Base-by-base conservation (phyloP, 768 basidiomycete species). In the Calocybe gangraenosa region DNA sequence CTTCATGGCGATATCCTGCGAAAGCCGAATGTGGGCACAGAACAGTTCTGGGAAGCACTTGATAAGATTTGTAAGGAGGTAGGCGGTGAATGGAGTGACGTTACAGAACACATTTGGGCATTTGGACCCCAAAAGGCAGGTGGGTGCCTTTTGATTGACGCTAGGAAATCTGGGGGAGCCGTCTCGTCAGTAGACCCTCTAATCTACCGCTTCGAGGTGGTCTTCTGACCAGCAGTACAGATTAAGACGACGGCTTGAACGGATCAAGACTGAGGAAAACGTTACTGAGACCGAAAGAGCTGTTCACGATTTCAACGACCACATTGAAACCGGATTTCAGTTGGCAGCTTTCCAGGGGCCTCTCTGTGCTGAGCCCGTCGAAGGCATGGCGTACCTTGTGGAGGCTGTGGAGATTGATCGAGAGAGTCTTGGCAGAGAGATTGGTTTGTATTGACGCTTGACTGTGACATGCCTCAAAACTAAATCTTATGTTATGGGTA, bases 271-370 rank as follows among this genome's bases (percentile, higher is more conserved):
- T 3, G 59, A 61, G 6, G 60, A 63, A 7, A 54, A 48, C 34
- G 54, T 54, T 13, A 44, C 42, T 11, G 73, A 70, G 31, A 56
- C 64, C 0, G 67, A 70, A 23, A 68, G 61, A 44, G 61, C 58
- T 11, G 62, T 66, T 39, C 64, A 64, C 17, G 68, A 92, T 50
- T 89, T 97, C 50, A 85, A 93, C 53, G 81, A 81, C 44, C 75
- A 87, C 51, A 73, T 98, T 22, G 93, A 97, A 61, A 87, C 85
- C 3, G 95, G 94, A 1, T 99, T 99, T 66, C 94, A 96, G 65
- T 76, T 98, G 37, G 94, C 92, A 0, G 87, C 86, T 1, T 87
- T 92, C 61, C 92, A 94, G 64, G 96, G 96, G 0, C 95, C 96
- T 10, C 65, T 99, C 15, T 98, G 96, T 54, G 87, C 85, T 6